Evolutionary conservation across 108 stramenopile species (phyloP).

Genomic region (Stephanodiscus triporus): DNA sequence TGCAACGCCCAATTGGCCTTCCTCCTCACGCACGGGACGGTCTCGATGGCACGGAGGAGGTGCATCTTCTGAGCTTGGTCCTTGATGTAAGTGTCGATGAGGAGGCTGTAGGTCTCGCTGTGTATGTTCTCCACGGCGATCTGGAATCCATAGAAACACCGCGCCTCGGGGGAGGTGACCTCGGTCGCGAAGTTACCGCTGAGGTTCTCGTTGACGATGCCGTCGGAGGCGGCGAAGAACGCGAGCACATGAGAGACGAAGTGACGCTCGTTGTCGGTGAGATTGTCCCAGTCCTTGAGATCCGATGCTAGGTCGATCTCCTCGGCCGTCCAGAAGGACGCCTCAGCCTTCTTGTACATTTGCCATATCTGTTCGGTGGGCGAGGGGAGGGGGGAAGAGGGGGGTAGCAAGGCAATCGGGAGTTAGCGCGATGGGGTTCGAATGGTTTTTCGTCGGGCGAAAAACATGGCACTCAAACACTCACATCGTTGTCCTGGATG

Average conservation of each 20-base stretch:
- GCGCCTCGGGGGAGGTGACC: slow-evolving; percentile 94
- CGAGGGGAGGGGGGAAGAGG: too few relatives aligned
- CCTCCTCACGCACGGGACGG: slow-evolving; percentile 94
- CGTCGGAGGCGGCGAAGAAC: slow-evolving; percentile 99
- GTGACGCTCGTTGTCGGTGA: slow-evolving; percentile 95
- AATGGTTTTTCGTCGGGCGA: too few relatives aligned
- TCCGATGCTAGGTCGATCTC: slow-evolving; percentile 98
- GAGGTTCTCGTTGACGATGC: slow-evolving; percentile 99
- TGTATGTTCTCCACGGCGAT: slow-evolving; percentile 99
- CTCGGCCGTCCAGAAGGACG: slow-evolving; percentile 99
- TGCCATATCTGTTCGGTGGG: slow-evolving; percentile 70
- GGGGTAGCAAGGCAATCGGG: background rate
- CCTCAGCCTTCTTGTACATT: slow-evolving; percentile 99
- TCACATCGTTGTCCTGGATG: slow-evolving; percentile 95
- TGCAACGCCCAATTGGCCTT: slow-evolving; percentile 99
- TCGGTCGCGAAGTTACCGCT: slow-evolving; percentile 97
- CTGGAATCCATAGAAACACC: slow-evolving; percentile 99
- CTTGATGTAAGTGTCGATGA: slow-evolving; percentile 99
- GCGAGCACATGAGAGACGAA: slow-evolving; percentile 98
- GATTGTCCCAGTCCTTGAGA: slow-evolving; percentile 93
- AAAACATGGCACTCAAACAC: too few relatives aligned
- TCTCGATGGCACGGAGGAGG: slow-evolving; percentile 92
- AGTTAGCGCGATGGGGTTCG: slow-evolving; percentile 1
- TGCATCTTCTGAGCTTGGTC: slow-evolving; percentile 77
- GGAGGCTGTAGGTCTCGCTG: slow-evolving; percentile 96